Evolutionary conservation across 352 stramenopile species (phyloP).

Genomic region (Thraustochytrium striatum): DNA sequence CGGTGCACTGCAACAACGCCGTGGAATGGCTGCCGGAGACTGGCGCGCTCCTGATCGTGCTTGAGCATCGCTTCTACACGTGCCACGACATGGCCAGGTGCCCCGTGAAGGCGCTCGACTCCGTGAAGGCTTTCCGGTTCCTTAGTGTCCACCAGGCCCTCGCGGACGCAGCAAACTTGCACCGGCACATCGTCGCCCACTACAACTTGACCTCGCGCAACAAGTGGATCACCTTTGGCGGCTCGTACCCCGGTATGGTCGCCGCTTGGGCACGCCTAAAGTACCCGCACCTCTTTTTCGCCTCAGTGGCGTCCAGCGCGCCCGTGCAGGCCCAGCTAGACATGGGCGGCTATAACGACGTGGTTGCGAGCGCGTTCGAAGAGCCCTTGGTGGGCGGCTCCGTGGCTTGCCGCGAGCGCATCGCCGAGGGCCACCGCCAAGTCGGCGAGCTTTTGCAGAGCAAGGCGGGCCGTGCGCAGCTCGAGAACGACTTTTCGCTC

Average conservation of each 20-base stretch:
- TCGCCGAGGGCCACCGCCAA: neutral
- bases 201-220: constrained; percentile 66
- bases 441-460: constrained; percentile 34
- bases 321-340: constrained; percentile 26
- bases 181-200: constrained; percentile 64
- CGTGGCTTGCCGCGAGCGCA: constrained; percentile 10
- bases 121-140: constrained; percentile 72
- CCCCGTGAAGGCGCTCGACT: constrained; percentile 61
- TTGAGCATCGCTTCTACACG: constrained; percentile 49
- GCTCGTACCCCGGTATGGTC: constrained; percentile 77
- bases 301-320: constrained; percentile 13
- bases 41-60: constrained; percentile 62
- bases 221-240: constrained; percentile 76
- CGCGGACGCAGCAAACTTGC: constrained; percentile 68
- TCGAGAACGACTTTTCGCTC: constrained; percentile 64
- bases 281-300: constrained; percentile 65
- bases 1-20: constrained; percentile 40
- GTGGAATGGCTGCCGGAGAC: constrained; percentile 40
- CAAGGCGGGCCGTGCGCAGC: constrained; percentile 18
- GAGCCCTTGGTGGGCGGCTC: constrained; percentile 30
- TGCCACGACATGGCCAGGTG: constrained; percentile 25
- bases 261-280: constrained; percentile 77
- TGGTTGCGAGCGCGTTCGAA: neutral
- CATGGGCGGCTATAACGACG: constrained; percentile 38
- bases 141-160: constrained; percentile 70